A percentile compares a stretch with the other conserved stretches of the same genome.
phyloP scores from a whole-genome alignment of 2,329 filamentous ascomycete genomes.

The Aspergillus fructus region DNA sequence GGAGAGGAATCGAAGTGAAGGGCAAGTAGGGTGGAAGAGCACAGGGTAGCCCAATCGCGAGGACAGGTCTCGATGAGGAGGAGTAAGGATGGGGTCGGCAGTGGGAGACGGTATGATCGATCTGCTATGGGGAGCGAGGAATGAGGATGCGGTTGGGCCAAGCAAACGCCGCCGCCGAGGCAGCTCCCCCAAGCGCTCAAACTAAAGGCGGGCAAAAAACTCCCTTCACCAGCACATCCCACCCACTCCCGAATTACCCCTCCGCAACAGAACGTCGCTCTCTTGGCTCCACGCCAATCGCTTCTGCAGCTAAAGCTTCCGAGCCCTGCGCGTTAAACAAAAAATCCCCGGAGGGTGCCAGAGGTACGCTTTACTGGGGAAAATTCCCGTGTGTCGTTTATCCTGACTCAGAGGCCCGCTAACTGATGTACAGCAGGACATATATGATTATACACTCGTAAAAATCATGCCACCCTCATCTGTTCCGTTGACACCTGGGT shows the following conservation, averaged over 20 bases:
- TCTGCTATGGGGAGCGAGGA: neutral
- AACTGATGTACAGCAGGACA: neutral
- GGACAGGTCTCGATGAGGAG: constrained; percentile 5
- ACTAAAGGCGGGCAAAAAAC: constrained; percentile 19
- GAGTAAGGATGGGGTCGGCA: constrained; percentile 13
- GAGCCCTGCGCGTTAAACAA: neutral
- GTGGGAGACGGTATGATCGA: constrained; percentile 11
- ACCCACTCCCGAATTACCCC: constrained; percentile 11
- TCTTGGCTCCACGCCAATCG: neutral
- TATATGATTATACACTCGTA: neutral
- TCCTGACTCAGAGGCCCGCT: constrained; percentile 9
- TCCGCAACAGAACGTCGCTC: neutral
- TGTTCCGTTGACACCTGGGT: constrained; percentile 64
- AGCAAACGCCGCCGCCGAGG: constrained; percentile 4
- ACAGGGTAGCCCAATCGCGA: neutral
- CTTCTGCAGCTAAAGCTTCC: neutral
- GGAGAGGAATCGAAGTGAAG: neutral
- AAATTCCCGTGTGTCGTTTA: neutral
- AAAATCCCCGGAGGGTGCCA: neutral
- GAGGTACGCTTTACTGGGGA: constrained; percentile 1
- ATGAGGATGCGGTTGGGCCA: constrained; percentile 5
- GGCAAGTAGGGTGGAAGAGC: constrained; percentile 2
- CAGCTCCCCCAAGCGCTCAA: neutral
- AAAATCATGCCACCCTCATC: constrained; percentile 58
- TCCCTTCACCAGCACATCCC: constrained; percentile 17